These are phyloP conservation scores for Candida nanaspora DNA, from an alignment of 805 yeast species.

Conservation along the genomic window DNA sequence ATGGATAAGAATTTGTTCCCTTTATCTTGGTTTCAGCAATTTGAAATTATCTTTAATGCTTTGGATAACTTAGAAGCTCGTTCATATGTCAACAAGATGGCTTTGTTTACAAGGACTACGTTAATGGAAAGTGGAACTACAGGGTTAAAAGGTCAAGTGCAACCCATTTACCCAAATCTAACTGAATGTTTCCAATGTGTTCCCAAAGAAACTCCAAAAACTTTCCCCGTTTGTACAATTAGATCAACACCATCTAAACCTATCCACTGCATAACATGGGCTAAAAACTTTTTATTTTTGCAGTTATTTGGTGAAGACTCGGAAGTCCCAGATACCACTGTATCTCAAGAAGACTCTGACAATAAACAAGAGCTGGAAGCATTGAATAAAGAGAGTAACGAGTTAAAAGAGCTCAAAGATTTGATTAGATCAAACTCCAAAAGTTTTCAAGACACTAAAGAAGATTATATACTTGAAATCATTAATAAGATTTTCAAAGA, in stretches of 20 bases:
- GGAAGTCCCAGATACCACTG: slow-evolving; percentile 9
- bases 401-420: slow-evolving; percentile 42
- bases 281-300: slow-evolving; percentile 79
- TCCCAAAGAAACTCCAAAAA: slow-evolving; percentile 78
- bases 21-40: slow-evolving; percentile 68
- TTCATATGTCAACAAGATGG: slow-evolving; percentile 78
- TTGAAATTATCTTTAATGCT: slow-evolving; percentile 81
- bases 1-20: slow-evolving; percentile 71
- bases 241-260: slow-evolving; percentile 96
- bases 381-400: slow-evolving; percentile 60
- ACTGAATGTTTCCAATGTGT: slow-evolving; percentile 95
- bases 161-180: slow-evolving; percentile 74
- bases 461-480: slow-evolving; percentile 35
- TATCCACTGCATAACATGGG: slow-evolving; percentile 96
- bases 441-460: slow-evolving; percentile 8
- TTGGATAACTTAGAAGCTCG: slow-evolving; percentile 92
- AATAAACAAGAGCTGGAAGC: slow-evolving; percentile 59
- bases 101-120: slow-evolving; percentile 66
- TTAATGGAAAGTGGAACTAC: slow-evolving; percentile 93
- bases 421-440: slow-evolving; percentile 20
- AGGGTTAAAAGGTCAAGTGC: slow-evolving; percentile 91
- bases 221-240: slow-evolving; percentile 94
- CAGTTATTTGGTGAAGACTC: slow-evolving; percentile 62
- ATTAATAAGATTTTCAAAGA: slow-evolving; percentile 53
- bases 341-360: slow-evolving; percentile 47